Evolutionary conservation across 2,329 filamentous ascomycete genomes (phyloP), one percentile per base, ranked within the genome.

Genomic region (Dothistroma pini): DNA sequence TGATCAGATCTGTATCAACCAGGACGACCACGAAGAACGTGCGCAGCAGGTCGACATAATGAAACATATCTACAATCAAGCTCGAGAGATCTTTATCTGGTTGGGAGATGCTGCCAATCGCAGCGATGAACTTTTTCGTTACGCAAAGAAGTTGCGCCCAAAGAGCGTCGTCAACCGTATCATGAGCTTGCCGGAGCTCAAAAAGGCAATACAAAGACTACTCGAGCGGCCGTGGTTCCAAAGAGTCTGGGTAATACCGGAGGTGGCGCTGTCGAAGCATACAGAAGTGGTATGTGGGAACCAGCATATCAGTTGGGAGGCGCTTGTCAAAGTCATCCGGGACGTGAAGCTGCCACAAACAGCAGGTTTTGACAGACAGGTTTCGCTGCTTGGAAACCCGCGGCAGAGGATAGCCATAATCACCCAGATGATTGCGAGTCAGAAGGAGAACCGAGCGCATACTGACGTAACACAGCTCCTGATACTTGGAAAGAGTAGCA

Each of bases 11-110:
- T 71, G 72, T 49, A 76, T 77, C 53, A 73, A 76, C 38, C 74
- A 76, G 58, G 54, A 63, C 1, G 69, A 75, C 59, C 51, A 64
- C 21, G 50, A 56, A 5, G 74, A 77, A 48, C 70, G 71, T 21
- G 66, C 61, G 4, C 63, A 70, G 22, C 74, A 76, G 61, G 71
- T 77, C 5, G 67, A 65, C 3, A 71, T 76, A 31, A 76, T 76
- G 73, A 68, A 71, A 10, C 55, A 71, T 4, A 73, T 76, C 41
- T 76, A 73, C 66, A 64, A 59, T 22, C 58, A 64, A 47, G 64
- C 69, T n/a, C 62, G 63, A 35, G 62, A 69, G 54, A 64, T 71
- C 25, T 64, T 68, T 9, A 62, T 68, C n/a, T 73, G 70, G 68
- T 65, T 72, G 5, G 70, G 70, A 6, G 68, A 71, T n/a, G 63